These are phyloP conservation scores for Simplicillium aogashimaense DNA, from an alignment of 2,329 filamentous ascomycete species.

Conservation along the genomic window DNA sequence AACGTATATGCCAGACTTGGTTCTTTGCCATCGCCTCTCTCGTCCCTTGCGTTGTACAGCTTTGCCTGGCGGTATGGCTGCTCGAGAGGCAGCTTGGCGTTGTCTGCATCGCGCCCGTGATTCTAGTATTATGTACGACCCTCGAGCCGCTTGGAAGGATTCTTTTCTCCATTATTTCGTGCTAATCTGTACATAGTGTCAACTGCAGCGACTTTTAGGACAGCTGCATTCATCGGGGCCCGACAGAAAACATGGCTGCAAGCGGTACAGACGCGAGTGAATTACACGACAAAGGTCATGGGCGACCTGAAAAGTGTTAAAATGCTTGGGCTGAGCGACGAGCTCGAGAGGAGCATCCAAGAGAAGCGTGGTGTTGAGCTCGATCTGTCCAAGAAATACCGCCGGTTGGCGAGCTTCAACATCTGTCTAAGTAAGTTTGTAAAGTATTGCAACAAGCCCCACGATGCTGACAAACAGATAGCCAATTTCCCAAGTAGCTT, in stretches of 20 bases:
- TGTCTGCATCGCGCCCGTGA: constrained; percentile 7
- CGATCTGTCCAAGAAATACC: constrained; percentile 3
- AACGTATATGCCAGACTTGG: constrained; percentile 5
- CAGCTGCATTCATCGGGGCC: constrained; percentile 1
- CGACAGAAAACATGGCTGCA: constrained; percentile 3
- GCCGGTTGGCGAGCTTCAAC: constrained; percentile 5
- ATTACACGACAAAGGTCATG: constrained; percentile 5
- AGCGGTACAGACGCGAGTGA: constrained; percentile 5
- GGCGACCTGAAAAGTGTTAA: constrained; percentile 4
- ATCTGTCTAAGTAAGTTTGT: constrained; percentile 2
- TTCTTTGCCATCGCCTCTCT: constrained; percentile 2
- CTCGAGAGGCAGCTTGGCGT: constrained; percentile 6
- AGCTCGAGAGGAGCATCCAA: constrained; percentile 1
- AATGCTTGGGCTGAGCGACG: constrained; percentile 1
- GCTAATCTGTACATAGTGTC: too few species aligned
- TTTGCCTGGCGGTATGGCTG: constrained; percentile 6
- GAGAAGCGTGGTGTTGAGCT: neutral
- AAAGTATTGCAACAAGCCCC: neutral
- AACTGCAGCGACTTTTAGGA: neutral
- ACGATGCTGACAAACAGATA: neutral
- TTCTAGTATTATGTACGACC: constrained; percentile 3
- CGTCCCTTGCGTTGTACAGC: constrained; percentile 4
- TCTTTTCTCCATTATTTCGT: too few species aligned
- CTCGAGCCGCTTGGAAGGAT: too few species aligned
- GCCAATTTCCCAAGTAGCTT: constrained; percentile 1